phyloP scores from a whole-genome alignment of 495 filamentous ascomycete genomes.

The Hyaloscypha finlandica region DNA sequence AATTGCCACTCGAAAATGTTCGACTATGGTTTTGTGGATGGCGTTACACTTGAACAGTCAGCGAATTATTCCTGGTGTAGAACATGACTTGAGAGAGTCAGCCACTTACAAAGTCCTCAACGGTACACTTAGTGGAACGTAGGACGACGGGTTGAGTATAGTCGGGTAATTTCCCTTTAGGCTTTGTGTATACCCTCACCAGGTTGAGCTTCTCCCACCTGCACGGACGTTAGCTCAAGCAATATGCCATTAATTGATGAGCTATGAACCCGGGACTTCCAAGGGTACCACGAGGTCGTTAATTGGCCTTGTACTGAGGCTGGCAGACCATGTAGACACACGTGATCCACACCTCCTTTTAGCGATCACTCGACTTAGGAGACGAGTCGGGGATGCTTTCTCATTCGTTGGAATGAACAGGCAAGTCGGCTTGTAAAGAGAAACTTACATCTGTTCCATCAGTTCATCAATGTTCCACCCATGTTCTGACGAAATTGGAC shows the following conservation, averaged over 20 bases:
- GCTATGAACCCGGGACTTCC: not conserved
- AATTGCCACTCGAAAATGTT: conserved; percentile 92
- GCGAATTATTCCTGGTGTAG: not conserved
- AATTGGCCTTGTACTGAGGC: not conserved
- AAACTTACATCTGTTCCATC: conserved; percentile 79
- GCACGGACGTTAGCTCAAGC: conserved; percentile 31
- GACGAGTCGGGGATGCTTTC: not conserved
- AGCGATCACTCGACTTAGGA: not conserved
- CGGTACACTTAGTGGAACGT: conserved; percentile 74
- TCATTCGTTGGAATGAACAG: not conserved
- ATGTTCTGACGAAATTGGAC: conserved; percentile 95
- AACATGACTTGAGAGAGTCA: not conserved
- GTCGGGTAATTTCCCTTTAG: conserved; percentile 92
- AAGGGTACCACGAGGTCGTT: not conserved
- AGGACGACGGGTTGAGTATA: conserved; percentile 92
- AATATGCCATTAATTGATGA: not conserved
- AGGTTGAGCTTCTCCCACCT: conserved; percentile 93
- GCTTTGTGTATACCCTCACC: conserved; percentile 94
- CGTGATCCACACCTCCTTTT: not conserved
- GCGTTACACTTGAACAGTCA: conserved; percentile 72
- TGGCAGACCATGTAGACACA: not conserved
- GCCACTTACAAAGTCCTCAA: conserved; percentile 91
- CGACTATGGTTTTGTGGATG: conserved; percentile 94
- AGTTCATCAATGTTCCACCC: conserved; percentile 99
- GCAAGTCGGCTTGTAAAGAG: not conserved